These are phyloP conservation scores for Neonectria faginata DNA, from an alignment of 2,329 filamentous ascomycete genomes.

Conservation along the genomic window DNA sequence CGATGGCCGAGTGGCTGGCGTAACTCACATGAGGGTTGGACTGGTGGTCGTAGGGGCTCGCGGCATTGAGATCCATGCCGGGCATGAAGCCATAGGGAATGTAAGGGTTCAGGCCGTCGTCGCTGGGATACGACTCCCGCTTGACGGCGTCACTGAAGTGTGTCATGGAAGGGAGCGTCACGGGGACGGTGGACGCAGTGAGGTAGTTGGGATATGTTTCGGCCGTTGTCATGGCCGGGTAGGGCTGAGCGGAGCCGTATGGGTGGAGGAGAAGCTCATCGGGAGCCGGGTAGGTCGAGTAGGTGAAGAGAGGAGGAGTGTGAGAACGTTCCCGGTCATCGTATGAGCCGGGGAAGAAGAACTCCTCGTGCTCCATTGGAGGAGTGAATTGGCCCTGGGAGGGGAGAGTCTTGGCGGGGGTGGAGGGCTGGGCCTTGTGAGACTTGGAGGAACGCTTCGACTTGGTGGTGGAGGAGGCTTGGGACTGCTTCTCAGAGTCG, in stretches of 20 bases:
- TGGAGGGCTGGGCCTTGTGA: slow-evolving; percentile 45
- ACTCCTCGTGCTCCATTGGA: slow-evolving; percentile 72
- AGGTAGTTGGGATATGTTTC: slow-evolving; percentile 70
- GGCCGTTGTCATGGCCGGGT: slow-evolving; percentile 63
- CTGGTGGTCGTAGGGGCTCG: slow-evolving; percentile 73
- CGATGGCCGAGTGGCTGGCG: slow-evolving; percentile 54
- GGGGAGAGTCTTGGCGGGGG: slow-evolving; percentile 53
- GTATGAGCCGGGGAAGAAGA: slow-evolving; percentile 70
- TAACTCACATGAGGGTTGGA: slow-evolving; percentile 81
- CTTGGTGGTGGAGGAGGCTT: slow-evolving; percentile 42
- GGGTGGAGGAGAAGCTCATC: slow-evolving; percentile 72
- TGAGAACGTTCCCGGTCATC: slow-evolving; percentile 77
- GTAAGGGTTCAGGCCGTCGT: slow-evolving; percentile 72
- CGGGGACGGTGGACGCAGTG: slow-evolving; percentile 62
- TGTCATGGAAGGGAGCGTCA: slow-evolving; percentile 73
- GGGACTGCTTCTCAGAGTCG: slow-evolving; percentile 48
- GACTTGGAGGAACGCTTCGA: slow-evolving; percentile 50
- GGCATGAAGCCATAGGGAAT: slow-evolving; percentile 75
- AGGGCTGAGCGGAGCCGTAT: slow-evolving; percentile 66
- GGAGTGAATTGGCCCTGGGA: slow-evolving; percentile 69
- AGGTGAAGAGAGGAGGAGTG: slow-evolving; percentile 76
- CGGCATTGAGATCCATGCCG: slow-evolving; percentile 71
- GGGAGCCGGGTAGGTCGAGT: slow-evolving; percentile 74
- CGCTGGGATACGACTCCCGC: slow-evolving; percentile 69
- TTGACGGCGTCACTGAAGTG: slow-evolving; percentile 75